Evolutionary conservation across 106 monocot genomes (phyloP), one percentile per base, ranked within the genome.

Genomic region (Acorus calamus): DNA sequence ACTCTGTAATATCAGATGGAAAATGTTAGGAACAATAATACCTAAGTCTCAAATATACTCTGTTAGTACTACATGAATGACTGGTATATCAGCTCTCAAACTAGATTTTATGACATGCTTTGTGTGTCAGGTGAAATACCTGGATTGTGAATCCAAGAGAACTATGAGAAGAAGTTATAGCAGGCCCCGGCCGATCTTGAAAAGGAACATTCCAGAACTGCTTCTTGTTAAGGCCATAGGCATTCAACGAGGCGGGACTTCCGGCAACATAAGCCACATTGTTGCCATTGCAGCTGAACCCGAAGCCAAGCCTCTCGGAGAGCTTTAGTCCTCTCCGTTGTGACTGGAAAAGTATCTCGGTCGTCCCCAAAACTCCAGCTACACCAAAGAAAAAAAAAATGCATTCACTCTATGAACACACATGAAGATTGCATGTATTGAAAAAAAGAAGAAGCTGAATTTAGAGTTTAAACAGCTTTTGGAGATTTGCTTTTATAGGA

Each of bases 101-200:
- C n/a, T n/a, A n/a, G n/a, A n/a, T n/a, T n/a, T n/a, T n/a, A n/a
- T n/a, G n/a, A n/a, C n/a, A n/a, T n/a, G n/a, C n/a, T n/a, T n/a
- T n/a, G n/a, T n/a, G n/a, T n/a, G n/a, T n/a, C n/a, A n/a, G n/a
- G n/a, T n/a, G n/a, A n/a, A n/a, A n/a, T 57, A 71, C 77, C 71
- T 77, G 78, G 47, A 78, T 64, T 45, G 78, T 78, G 78, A 73
- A 78, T 3, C 78, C 78, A 11, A 47, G 43, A 42, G 78, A 78
- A 64, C 68, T 78, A 53, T 63, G 73, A 5, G 78, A 78, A 42
- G 73, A 62, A 56, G 78, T 57, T 10, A 78, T 78, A 53, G 72
- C 72, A 45, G 72, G 72, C 11, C 78, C 78, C 47, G 72, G 78
- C 56, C 78, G 66, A 44, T 58, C 57, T 10, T 73, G 47, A 49